These are phyloP conservation scores for Globisporangium barbulae DNA, from an alignment of 352 stramenopile species.

Conservation along the genomic window DNA sequence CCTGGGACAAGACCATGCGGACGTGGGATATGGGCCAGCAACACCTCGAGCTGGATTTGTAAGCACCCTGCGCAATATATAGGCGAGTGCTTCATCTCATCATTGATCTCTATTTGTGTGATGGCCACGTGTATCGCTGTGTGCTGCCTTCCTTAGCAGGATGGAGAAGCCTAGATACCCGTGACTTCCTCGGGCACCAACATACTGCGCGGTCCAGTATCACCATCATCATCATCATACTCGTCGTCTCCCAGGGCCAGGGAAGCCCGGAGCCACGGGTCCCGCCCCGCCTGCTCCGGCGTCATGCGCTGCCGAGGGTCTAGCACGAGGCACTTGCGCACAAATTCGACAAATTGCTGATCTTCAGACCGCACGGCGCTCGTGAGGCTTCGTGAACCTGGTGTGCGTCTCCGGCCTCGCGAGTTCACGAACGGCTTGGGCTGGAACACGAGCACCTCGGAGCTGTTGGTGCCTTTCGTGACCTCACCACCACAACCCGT, in stretches of 20 bases:
- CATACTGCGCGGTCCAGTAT: not conserved
- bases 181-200: constrained; percentile 5
- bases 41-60: not conserved
- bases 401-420: constrained; percentile 42
- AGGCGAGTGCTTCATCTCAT: not conserved
- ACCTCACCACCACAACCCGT: not conserved
- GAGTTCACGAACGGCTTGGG: constrained; percentile 63
- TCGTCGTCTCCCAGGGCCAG: not conserved
- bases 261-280: constrained; percentile 49
- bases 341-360: constrained; percentile 50
- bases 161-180: not conserved
- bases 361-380: constrained; percentile 44
- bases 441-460: constrained; percentile 18
- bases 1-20: constrained; percentile 64
- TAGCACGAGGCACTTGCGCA: constrained; percentile 67
- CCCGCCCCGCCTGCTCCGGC: constrained; percentile 45
- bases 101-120: not conserved
- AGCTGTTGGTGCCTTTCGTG: not conserved
- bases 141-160: not conserved
- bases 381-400: constrained; percentile 35
- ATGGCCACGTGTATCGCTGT: not conserved
- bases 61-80: constrained; percentile 10
- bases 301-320: constrained; percentile 57
- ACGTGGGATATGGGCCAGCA: constrained; percentile 33
- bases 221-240: not conserved